A percentile compares a stretch with the other conserved stretches of the same genome.
phyloP scores from a whole-genome alignment of 2,329 filamentous ascomycete species.

The Hypocrella siamensis region DNA sequence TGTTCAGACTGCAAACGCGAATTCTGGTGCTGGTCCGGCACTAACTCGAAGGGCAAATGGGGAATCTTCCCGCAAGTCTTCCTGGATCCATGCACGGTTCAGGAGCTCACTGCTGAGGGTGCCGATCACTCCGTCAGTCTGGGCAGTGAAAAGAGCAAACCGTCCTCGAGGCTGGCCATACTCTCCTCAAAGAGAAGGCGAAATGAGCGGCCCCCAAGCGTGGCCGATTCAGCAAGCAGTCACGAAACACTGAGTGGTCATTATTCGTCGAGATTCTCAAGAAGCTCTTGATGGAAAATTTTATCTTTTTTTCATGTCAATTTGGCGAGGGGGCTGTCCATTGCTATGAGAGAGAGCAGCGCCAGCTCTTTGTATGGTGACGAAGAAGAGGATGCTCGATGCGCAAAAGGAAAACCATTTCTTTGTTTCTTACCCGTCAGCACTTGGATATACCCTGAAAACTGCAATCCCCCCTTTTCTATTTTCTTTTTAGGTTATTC shows the following conservation, averaged over 20 bases:
- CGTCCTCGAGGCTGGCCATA: slow-evolving; percentile 16
- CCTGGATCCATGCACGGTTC: slow-evolving; percentile 28
- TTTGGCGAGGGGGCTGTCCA: too few relatives aligned
- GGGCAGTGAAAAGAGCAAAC: slow-evolving; percentile 19
- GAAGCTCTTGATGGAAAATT: not conserved
- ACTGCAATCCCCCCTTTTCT: not conserved
- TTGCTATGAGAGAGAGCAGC: too few relatives aligned
- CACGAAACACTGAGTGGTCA: slow-evolving; percentile 9
- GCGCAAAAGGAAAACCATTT: too few relatives aligned
- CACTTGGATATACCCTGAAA: not conserved
- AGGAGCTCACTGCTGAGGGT: slow-evolving; percentile 14
- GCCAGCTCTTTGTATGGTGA: too few relatives aligned
- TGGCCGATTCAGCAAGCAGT: slow-evolving; percentile 17
- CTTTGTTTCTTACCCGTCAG: too few relatives aligned
- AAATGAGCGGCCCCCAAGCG: slow-evolving; percentile 15
- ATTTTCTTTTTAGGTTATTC: not conserved
- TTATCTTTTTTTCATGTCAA: too few relatives aligned
- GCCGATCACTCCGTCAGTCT: slow-evolving; percentile 15
- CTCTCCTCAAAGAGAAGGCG: slow-evolving; percentile 16
- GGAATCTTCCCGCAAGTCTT: slow-evolving; percentile 37
- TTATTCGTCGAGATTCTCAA: not conserved
- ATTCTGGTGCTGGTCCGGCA: slow-evolving; percentile 42
- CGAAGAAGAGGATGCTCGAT: too few relatives aligned
- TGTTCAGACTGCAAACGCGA: slow-evolving; percentile 10
- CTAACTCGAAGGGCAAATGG: slow-evolving; percentile 33